Base-by-base conservation (phyloP, 2,329 filamentous ascomycete genomes). In the Lecanicillium sp. region DNA sequence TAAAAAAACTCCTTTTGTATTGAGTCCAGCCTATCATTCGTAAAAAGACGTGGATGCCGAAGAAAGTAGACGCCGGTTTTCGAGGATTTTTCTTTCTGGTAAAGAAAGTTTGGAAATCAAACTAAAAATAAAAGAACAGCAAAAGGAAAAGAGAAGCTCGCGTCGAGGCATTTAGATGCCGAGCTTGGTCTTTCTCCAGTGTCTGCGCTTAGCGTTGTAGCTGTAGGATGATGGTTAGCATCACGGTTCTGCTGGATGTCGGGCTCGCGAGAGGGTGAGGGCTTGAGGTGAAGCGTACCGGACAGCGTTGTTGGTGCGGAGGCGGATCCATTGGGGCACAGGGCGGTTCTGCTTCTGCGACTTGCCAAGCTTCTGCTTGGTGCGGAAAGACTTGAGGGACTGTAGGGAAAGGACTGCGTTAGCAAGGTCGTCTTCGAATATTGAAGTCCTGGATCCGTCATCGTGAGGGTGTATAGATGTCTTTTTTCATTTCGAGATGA, bases 281-380 rank as follows among this genome's bases (percentile, higher is more conserved):
- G 5, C 24, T 21, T 14, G 30, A 23, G 10, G 11, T 10, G 5
- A 49, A 58, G 76, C 85, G 77, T 89, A 98, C 93, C 91, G 87
- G 80, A 98, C 96, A 77, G 90, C 96, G 85, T 98, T 98, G 76
- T 84, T 86, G 67, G 93, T 97, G 74, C 91, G 86, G 69, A 98
- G 84, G 72, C 93, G 87, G 73, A 98, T 97, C 93, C 93, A 98
- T 83, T 98, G 93, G 61, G 93, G 93, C 73, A 98, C 96, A 65
- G 93, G 93, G 73, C 93, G 87, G 86, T 98, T 98, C 83, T 97
- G 91, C 85, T 95, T 97, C 83, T 97, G 91, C 72, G 93, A 93
- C 83, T 91, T 96, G 72, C 93, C 93, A 80, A 98, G 90, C 93
- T 98, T 98, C 78, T 94, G 87, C 90, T 98, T 98, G 78, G 90